A percentile compares a stretch with the other conserved stretches of the same genome.
Evolutionary conservation across 257 asterid species (phyloP).

Genomic region (Eucommia ulmoides): DNA sequence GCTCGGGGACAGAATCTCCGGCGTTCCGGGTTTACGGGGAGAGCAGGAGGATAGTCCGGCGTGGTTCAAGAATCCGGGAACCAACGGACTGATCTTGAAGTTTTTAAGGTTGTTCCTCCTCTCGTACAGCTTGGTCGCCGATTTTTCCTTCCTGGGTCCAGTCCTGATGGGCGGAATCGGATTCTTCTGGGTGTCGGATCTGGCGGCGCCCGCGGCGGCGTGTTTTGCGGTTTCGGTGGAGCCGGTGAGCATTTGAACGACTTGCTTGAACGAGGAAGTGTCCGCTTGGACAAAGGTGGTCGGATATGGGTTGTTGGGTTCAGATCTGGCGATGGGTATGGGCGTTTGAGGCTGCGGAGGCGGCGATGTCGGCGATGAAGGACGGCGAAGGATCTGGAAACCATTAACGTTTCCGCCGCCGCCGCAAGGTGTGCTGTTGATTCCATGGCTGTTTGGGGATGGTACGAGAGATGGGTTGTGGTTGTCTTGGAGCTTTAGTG

Average conservation of each 20-base stretch:
- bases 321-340: slow-evolving; percentile 76
- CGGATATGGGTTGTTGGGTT: slow-evolving; percentile 72
- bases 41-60: slow-evolving; percentile 35
- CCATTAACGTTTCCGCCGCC: slow-evolving; percentile 15
- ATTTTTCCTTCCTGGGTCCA: slow-evolving; percentile 55
- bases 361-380: slow-evolving; percentile 6
- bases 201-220: slow-evolving; percentile 10
- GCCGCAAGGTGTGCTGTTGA: slow-evolving; percentile 33
- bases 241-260: slow-evolving; percentile 89
- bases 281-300: slow-evolving; percentile 98
- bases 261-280: slow-evolving; percentile 80
- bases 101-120: slow-evolving; percentile 69
- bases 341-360: slow-evolving; percentile 11
- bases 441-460: slow-evolving; percentile 26
- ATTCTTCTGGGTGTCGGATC: slow-evolving; percentile 36
- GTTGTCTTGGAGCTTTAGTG: slow-evolving; percentile 27
- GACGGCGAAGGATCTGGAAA: slow-evolving; percentile 12
- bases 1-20: slow-evolving; percentile 70
- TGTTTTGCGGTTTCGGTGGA: slow-evolving; percentile 42
- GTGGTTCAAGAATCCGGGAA: slow-evolving; percentile 30
- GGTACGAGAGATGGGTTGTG: slow-evolving; percentile 22
- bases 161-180: slow-evolving; percentile 65
- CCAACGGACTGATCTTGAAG: slow-evolving; percentile 66
- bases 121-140: slow-evolving; percentile 66
- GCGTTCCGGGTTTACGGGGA: slow-evolving; percentile 38